Base-by-base conservation (phyloP, 2,329 filamentous ascomycete species). In the Ascochyta fabae region DNA sequence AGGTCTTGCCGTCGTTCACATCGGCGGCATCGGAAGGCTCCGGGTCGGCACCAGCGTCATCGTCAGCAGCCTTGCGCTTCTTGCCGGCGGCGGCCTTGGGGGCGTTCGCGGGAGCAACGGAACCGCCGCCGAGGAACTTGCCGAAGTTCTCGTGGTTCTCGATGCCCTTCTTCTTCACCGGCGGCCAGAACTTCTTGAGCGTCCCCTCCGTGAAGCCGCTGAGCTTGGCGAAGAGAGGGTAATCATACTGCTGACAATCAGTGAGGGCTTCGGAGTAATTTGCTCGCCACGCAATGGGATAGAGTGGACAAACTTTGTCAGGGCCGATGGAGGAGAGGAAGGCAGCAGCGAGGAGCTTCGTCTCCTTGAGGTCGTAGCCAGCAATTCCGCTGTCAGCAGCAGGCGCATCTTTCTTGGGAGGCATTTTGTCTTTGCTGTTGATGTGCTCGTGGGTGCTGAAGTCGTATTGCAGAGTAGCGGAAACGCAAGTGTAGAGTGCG, bases 131-230 rank as follows among this genome's bases (percentile, higher is more conserved):
- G 12, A 59, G 35, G 42, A 47, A 73, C 16, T 41, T 48, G 22
- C 53, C 66, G 51, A 73, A 74, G 12, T 67, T 64, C 0, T 53
- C 34, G 31, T 71, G 50, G 8, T 53, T 40, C 8, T 70, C 71
- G 3, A 62, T 53, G 3, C 59, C 68, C 60, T 72, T 73, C 53
- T 58, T 66, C 66, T 74, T 75, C 44, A 71, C 53, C 0, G 63
- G 64, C 0, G 72, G 72, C 60, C 64, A 71, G 39, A 73, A 67
- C 65, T 75, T 75, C 63, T 71, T 70, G 41, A 72, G 64, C 0
- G 68, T 62, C 29, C 70, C 69, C 15, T 56, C 56, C 0, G 71
- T 74, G 58, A 72, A 69, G 39, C 65, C 64, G 0, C 69, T 68
- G 3, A 75, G 56, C 4, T 40, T 58, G 0, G 66, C 66, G 64